Conservation (phyloP, 2,329 filamentous ascomycete genomes). For the Beauveria scarabaeidicola region DNA sequence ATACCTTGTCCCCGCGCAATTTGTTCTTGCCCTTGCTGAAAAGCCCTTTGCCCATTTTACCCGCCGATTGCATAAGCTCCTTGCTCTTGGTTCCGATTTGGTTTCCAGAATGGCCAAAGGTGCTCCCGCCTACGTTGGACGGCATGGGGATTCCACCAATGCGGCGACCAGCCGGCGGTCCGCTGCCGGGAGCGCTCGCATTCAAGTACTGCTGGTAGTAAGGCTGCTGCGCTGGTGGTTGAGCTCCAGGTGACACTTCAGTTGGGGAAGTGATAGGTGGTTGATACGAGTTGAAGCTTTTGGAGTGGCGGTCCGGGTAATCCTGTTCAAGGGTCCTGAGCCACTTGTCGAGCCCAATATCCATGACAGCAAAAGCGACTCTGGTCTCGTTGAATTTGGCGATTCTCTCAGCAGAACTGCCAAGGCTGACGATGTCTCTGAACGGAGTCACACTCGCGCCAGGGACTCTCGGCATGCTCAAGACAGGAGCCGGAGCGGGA, state of each 20-base stretch:
- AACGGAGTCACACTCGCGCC: conserved; percentile 34
- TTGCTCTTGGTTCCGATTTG: conserved; percentile 79
- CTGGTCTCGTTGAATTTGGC: conserved; percentile 65
- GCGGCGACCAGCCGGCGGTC: conserved; percentile 27
- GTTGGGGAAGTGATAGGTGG: conserved; percentile 8
- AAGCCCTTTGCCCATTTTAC: conserved; percentile 82
- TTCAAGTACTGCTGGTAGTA: conserved; percentile 51
- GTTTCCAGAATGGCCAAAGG: conserved; percentile 46
- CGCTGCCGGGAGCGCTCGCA: conserved; percentile 31
- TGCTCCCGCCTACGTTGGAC: conserved; percentile 32
- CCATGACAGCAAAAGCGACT: conserved; percentile 58
- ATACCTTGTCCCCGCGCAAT: conserved; percentile 81
- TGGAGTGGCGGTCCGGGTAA: conserved; percentile 36
- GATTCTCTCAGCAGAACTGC: conserved; percentile 59
- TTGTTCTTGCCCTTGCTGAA: conserved; percentile 87
- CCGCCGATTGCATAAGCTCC: conserved; percentile 77
- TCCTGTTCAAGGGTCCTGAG: conserved; percentile 35
- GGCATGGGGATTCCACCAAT: conserved; percentile 27
- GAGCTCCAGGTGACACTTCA: conserved; percentile 17
- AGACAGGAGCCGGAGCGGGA: conserved; percentile 11
- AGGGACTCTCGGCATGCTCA: conserved; percentile 6
- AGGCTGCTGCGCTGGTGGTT: conserved; percentile 32
- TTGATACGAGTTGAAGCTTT: conserved; percentile 8
- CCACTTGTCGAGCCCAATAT: conserved; percentile 65
- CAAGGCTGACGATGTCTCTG: conserved; percentile 67